Percentiles rank a stretch among this genome's conserved stretches.
Evolutionary conservation across 2,329 filamentous ascomycete genomes (phyloP).

Genomic region (Hyphodiscus sp.): DNA sequence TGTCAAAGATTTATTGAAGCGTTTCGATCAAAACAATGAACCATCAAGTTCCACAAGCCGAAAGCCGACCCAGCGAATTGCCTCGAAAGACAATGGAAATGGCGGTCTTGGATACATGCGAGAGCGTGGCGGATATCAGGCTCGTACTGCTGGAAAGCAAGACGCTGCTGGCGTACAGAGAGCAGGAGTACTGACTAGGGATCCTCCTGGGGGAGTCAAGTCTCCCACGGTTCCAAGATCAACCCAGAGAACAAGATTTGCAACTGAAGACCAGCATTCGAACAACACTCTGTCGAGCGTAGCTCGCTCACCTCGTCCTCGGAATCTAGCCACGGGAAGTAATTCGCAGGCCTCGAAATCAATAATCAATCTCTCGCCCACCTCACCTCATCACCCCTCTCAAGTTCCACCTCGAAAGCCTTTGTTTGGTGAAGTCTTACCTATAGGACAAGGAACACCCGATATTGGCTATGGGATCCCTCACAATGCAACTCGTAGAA

Average conservation of each 20-base stretch:
- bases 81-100: slow-evolving; percentile 12
- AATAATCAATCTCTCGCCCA: slow-evolving; percentile 36
- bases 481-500: slow-evolving; percentile 47
- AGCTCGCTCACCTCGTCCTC: slow-evolving; percentile 51
- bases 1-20: slow-evolving; percentile 73
- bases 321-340: slow-evolving; percentile 29
- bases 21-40: slow-evolving; percentile 60
- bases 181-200: slow-evolving; percentile 17
- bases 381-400: slow-evolving; percentile 22
- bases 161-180: slow-evolving; percentile 12
- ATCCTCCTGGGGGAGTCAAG: slow-evolving; percentile 13
- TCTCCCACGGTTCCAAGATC: slow-evolving; percentile 19
- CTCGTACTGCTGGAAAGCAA: slow-evolving; percentile 24
- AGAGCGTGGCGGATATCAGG: slow-evolving; percentile 18
- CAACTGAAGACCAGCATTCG: slow-evolving; percentile 45
- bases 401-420: slow-evolving; percentile 40
- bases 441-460: slow-evolving; percentile 47
- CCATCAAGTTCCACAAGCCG: slow-evolving; percentile 33
- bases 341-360: slow-evolving; percentile 38
- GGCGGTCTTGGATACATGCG: slow-evolving; percentile 21
- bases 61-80: slow-evolving; percentile 16
- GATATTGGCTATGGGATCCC: slow-evolving; percentile 55
- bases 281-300: slow-evolving; percentile 53
- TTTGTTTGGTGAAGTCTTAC: slow-evolving; percentile 69
- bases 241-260: slow-evolving; percentile 40